These are phyloP conservation scores for Cyberlindnera subsufficiens DNA, from an alignment of 805 yeast genomes.

Conservation along the genomic window DNA sequence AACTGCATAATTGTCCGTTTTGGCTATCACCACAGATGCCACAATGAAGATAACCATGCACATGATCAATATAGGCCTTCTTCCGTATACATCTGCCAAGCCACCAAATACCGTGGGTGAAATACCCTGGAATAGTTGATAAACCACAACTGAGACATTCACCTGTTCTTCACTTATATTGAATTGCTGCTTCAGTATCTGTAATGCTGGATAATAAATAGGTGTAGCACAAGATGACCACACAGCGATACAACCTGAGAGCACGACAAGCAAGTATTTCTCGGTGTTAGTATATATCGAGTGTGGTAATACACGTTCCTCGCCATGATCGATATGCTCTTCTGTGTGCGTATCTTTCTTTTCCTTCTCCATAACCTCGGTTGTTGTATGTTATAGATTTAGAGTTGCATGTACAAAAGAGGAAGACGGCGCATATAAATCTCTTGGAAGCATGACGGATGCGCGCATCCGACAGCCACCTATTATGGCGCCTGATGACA, in stretches of 20 bases:
- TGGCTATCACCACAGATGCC: constrained; percentile 64
- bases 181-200: constrained; percentile 49
- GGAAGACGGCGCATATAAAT: too few species aligned
- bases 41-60: constrained; percentile 52
- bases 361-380: background rate
- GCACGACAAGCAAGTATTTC: constrained; percentile 4
- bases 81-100: constrained; percentile 64
- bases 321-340: background rate
- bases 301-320: constrained; percentile 1
- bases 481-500: too few species aligned
- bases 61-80: constrained; percentile 58
- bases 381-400: too few species aligned
- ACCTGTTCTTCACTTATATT: constrained; percentile 48
- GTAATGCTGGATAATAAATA: constrained; percentile 75
- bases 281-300: constrained; percentile 2
- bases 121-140: constrained; percentile 70
- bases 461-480: too few species aligned
- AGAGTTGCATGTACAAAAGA: too few species aligned
- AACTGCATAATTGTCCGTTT: constrained; percentile 48
- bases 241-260: constrained; percentile 34
- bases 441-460: too few species aligned
- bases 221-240: constrained; percentile 73
- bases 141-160: constrained; percentile 71
- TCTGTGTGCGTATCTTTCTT: background rate
- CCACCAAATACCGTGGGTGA: constrained; percentile 66